A percentile compares a stretch with the other conserved stretches of the same genome.
Evolutionary conservation across 2,329 filamentous ascomycete genomes (phyloP).

Genomic region (Aspergillus sp.): DNA sequence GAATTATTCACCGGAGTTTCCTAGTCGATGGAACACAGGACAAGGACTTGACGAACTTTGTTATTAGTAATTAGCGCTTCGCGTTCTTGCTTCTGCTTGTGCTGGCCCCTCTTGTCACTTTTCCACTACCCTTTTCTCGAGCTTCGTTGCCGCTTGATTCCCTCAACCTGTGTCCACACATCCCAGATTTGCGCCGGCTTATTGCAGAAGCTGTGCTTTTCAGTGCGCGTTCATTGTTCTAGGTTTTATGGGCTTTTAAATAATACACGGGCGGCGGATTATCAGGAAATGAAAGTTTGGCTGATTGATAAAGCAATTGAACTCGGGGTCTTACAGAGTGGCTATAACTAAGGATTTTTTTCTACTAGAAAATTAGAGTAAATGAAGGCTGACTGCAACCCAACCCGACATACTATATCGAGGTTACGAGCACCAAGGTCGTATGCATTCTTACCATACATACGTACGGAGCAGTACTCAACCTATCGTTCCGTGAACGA

Average conservation of each 20-base stretch:
- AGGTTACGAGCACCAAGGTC: too few species aligned
- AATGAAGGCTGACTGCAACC: too few species aligned
- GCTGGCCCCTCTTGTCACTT: neutral
- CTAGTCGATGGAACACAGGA: constrained; percentile 14
- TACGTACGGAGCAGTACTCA: too few species aligned
- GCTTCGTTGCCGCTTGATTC: neutral
- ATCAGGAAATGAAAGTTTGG: neutral
- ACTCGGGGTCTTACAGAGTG: neutral
- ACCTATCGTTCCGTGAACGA: neutral
- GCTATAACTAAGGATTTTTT: neutral
- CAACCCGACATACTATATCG: too few species aligned
- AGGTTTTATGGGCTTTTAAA: neutral
- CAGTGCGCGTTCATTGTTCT: neutral
- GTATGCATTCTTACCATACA: too few species aligned
- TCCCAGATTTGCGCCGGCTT: neutral
- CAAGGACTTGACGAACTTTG: constrained; percentile 13
- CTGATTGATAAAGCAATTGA: neutral
- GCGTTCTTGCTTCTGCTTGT: neutral
- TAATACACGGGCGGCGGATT: neutral
- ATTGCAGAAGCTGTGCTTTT: neutral
- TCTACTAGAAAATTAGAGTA: too few species aligned
- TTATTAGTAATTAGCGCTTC: constrained; percentile 8
- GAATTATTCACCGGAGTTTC: constrained; percentile 17
- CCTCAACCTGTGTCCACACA: neutral
- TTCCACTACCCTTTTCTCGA: neutral